A percentile compares a stretch with the other conserved stretches of the same genome.
These are phyloP conservation scores for Parietichytrium sp. DNA, from an alignment of 108 stramenopile species.

Conservation along the genomic window DNA sequence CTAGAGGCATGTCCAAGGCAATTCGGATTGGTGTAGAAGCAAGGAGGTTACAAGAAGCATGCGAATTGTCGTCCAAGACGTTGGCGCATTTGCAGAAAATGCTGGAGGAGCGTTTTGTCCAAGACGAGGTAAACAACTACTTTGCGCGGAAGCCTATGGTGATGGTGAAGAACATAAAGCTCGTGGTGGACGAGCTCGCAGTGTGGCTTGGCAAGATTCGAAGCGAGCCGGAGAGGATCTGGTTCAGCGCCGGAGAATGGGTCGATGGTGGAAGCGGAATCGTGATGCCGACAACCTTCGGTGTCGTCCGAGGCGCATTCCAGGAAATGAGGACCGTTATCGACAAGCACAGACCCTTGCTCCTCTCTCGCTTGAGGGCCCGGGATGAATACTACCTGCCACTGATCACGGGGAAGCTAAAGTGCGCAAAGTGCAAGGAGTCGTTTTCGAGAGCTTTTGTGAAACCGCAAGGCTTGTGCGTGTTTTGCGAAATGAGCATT, in stretches of 20 bases:
- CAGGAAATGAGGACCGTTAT: neutral
- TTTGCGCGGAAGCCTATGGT: no score
- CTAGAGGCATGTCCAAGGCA: conserved; percentile 29
- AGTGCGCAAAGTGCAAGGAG: neutral
- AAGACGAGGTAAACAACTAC: no score
- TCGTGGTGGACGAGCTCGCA: no score
- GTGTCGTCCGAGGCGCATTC: neutral
- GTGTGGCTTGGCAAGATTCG: neutral
- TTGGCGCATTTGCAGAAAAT: neutral
- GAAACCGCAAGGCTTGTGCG: neutral
- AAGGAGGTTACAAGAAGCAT: neutral
- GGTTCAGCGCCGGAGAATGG: neutral
- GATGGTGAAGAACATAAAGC: no score
- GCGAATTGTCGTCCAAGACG: neutral
- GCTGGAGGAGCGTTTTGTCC: no score
- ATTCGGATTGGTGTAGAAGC: conserved; percentile 1
- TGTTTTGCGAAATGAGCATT: neutral
- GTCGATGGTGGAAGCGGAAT: neutral
- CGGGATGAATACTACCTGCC: neutral
- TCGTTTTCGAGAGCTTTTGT: conserved; percentile 13
- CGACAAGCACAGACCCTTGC: neutral
- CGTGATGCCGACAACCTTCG: neutral
- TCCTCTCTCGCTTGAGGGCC: neutral
- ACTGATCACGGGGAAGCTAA: neutral
- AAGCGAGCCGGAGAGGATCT: neutral